Percentiles rank a stretch among this genome's conserved stretches.
Conservation (phyloP, 306 rosid genomes). For the Prunus fruticosa region DNA sequence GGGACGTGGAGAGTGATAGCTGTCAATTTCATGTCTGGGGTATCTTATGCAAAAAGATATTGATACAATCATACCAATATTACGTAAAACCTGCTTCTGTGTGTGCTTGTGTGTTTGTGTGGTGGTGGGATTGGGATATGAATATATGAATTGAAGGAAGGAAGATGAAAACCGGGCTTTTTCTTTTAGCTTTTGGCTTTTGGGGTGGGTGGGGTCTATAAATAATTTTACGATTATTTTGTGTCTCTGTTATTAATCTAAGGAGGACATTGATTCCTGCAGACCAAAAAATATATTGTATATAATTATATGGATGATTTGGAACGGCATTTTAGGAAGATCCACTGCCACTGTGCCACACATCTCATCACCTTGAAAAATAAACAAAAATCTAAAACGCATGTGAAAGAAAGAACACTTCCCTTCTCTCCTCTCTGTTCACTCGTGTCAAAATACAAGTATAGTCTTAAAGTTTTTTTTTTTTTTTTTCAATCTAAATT, state of each 20-base stretch:
- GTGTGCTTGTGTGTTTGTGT: no score
- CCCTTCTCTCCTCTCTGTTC: no score
- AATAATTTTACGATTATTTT: no score
- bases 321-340: conserved; percentile 25
- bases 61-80: not conserved
- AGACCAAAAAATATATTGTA: not conserved
- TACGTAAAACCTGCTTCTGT: conserved; percentile 4
- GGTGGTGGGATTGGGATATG: no score
- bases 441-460: no score
- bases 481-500: no score
- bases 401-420: no score
- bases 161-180: no score
- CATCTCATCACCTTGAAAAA: no score
- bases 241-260: not conserved
- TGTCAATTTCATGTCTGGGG: conserved; percentile 31
- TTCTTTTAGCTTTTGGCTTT: conserved; percentile 3
- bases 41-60: conserved; percentile 16
- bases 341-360: not conserved
- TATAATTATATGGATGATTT: conserved; percentile 2
- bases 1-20: conserved; percentile 22
- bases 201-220: not conserved
- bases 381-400: no score
- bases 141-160: no score
- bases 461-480: no score
- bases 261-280: conserved; percentile 12